These are phyloP conservation scores for Pichia cactophila DNA, from an alignment of 1,139 yeast species.

Conservation along the genomic window DNA sequence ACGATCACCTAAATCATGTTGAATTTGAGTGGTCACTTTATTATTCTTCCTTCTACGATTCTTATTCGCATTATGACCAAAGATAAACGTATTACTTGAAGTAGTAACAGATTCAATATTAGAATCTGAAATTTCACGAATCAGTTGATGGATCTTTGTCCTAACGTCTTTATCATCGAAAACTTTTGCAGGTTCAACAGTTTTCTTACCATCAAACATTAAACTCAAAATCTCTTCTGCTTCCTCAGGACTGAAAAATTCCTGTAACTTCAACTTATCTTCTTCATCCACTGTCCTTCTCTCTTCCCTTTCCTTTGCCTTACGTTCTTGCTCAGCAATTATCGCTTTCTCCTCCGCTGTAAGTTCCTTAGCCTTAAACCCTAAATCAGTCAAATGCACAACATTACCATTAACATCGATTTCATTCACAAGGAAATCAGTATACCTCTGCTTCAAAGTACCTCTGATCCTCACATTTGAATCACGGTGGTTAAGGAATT, in stretches of 20 bases:
- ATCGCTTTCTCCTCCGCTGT: constrained; percentile 35
- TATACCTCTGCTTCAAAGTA: constrained; percentile 74
- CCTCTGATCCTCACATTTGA: constrained; percentile 63
- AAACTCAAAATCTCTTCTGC: constrained; percentile 47
- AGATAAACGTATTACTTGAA: constrained; percentile 53
- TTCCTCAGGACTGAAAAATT: constrained; percentile 52
- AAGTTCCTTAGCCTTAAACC: constrained; percentile 53
- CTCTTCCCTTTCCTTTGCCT: constrained; percentile 29
- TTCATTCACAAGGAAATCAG: constrained; percentile 94
- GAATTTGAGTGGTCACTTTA: constrained; percentile 37
- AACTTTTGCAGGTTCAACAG: constrained; percentile 47
- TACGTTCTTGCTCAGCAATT: constrained; percentile 29
- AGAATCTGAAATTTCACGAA: constrained; percentile 68
- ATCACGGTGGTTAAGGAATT: constrained; percentile 30
- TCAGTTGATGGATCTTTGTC: constrained; percentile 66
- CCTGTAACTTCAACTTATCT: constrained; percentile 40
- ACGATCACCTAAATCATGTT: constrained; percentile 60
- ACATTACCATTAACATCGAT: constrained; percentile 62
- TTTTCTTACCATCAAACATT: constrained; percentile 46
- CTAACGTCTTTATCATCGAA: constrained; percentile 66
- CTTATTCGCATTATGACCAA: constrained; percentile 35
- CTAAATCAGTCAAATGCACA: constrained; percentile 67
- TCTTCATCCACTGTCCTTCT: constrained; percentile 39
- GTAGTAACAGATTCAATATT: constrained; percentile 76
- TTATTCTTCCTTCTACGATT: constrained; percentile 29